Conservation (phyloP, 2,329 filamentous ascomycete genomes). For the Aspergillus sp. region DNA sequence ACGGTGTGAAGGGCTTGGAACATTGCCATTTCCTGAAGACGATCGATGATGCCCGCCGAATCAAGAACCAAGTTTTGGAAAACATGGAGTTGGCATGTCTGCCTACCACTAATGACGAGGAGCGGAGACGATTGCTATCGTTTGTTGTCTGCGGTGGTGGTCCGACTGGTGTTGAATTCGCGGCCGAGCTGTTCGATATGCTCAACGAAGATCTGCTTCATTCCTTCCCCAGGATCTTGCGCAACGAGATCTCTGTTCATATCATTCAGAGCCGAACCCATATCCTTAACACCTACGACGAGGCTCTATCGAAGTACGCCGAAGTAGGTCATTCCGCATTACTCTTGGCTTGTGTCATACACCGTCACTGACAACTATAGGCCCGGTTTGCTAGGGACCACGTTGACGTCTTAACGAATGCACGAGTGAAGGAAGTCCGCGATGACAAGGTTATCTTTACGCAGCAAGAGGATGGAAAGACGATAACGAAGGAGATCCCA, state of each 20-base stretch:
- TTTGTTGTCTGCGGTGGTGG: conserved; percentile 96
- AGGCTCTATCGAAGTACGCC: conserved; percentile 86
- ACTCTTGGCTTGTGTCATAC: neutral
- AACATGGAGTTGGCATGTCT: conserved; percentile 90
- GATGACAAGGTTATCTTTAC: conserved; percentile 84
- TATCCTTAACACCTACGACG: conserved; percentile 97
- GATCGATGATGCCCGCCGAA: conserved; percentile 84
- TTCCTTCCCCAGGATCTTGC: conserved; percentile 82
- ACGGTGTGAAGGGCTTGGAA: conserved; percentile 92
- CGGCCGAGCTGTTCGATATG: conserved; percentile 92
- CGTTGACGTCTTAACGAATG: conserved; percentile 87
- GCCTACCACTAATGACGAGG: conserved; percentile 86
- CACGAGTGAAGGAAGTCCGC: conserved; percentile 84
- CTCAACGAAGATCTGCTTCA: conserved; percentile 87
- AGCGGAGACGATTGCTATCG: conserved; percentile 80
- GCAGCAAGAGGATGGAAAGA: conserved; percentile 72
- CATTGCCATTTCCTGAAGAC: conserved; percentile 95
- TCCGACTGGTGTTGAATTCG: conserved; percentile 95
- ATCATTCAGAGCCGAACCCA: conserved; percentile 92
- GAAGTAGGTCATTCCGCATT: conserved; percentile 51
- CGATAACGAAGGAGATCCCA: conserved; percentile 86
- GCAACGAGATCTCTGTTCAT: conserved; percentile 97
- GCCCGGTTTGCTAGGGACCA: conserved; percentile 86
- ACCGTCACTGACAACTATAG: conserved; percentile 21
- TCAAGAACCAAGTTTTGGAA: conserved; percentile 81